Evolutionary conservation across 2,329 filamentous ascomycete genomes (phyloP).

Genomic region (Penicillium griseofulvum): DNA sequence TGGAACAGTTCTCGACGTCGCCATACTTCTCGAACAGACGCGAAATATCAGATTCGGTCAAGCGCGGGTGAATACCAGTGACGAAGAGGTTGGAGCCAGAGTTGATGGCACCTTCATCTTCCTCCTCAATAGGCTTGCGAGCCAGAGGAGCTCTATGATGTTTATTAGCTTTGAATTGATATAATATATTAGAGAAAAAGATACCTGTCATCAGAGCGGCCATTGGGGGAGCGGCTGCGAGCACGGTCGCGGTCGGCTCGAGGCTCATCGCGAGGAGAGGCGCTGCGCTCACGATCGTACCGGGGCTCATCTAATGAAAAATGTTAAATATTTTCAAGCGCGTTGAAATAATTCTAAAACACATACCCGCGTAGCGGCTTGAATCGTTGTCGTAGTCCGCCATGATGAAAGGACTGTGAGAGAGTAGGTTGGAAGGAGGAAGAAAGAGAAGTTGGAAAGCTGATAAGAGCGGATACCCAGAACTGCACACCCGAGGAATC

Average conservation of each 20-base stretch:
- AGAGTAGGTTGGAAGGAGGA: constrained; percentile 21
- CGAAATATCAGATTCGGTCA: constrained; percentile 84
- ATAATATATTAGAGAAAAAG: constrained; percentile 7
- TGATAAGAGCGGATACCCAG: constrained; percentile 18
- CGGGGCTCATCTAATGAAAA: constrained; percentile 55
- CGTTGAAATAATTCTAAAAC: background rate
- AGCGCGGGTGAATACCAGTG: constrained; percentile 91
- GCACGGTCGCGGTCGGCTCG: constrained; percentile 54
- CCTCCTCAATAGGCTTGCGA: constrained; percentile 49
- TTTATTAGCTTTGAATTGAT: background rate
- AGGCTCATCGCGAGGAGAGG: constrained; percentile 61
- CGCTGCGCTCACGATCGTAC: constrained; percentile 65
- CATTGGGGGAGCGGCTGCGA: constrained; percentile 64
- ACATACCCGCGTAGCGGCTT: constrained; percentile 65
- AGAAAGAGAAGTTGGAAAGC: constrained; percentile 21
- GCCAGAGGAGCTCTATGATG: constrained; percentile 45
- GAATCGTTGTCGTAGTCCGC: constrained; percentile 65
- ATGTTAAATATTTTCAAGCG: background rate
- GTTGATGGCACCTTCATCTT: constrained; percentile 78
- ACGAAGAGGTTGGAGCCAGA: constrained; percentile 98
- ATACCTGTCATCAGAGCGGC: constrained; percentile 55
- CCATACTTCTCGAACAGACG: constrained; percentile 98
- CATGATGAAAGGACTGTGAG: constrained; percentile 34
- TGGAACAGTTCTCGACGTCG: constrained; percentile 98
- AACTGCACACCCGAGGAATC: constrained; percentile 19